Evolutionary conservation across 2,329 filamentous ascomycete species (phyloP).

Genomic region (Cercospora zeina): DNA sequence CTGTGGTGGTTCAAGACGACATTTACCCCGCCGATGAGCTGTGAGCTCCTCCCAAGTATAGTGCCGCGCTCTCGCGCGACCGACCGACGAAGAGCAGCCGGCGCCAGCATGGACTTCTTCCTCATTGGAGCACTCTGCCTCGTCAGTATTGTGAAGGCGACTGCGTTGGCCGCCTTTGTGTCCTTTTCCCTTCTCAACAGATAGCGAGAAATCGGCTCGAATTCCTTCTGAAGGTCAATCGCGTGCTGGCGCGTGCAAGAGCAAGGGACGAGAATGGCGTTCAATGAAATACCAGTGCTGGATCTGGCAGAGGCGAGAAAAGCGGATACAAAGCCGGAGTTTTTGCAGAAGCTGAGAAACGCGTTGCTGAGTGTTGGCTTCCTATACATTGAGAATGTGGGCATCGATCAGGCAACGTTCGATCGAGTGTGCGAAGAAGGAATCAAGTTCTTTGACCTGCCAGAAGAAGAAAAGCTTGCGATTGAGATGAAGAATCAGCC

Average conservation of each 20-base stretch:
- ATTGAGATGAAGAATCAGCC: slow-evolving; percentile 55
- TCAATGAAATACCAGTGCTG: slow-evolving; percentile 74
- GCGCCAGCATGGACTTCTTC: slow-evolving; percentile 24
- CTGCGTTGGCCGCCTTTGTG: slow-evolving; percentile 23
- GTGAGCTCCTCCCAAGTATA: slow-evolving; percentile 4
- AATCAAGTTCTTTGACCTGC: slow-evolving; percentile 73
- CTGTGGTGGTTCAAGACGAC: neutral
- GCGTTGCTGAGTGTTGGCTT: slow-evolving; percentile 86
- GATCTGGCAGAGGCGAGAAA: slow-evolving; percentile 68
- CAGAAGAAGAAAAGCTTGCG: slow-evolving; percentile 69
- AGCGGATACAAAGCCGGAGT: slow-evolving; percentile 67
- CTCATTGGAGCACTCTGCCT: slow-evolving; percentile 23
- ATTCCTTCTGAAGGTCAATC: neutral
- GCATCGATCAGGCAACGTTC: slow-evolving; percentile 66
- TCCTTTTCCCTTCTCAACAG: slow-evolving; percentile 20
- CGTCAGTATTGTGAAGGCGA: slow-evolving; percentile 25
- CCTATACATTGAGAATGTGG: slow-evolving; percentile 78
- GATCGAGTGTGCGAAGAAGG: slow-evolving; percentile 66
- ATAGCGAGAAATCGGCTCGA: neutral
- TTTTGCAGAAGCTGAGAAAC: slow-evolving; percentile 69
- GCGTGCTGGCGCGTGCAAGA: slow-evolving; percentile 2
- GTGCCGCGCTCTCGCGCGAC: neutral
- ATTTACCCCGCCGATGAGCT: slow-evolving; percentile 14
- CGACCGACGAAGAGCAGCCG: slow-evolving; percentile 1
- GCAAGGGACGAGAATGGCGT: slow-evolving; percentile 41